Base-by-base conservation (phyloP, 1,284 basidiomycete species). In the Neonothopanus nambi region DNA sequence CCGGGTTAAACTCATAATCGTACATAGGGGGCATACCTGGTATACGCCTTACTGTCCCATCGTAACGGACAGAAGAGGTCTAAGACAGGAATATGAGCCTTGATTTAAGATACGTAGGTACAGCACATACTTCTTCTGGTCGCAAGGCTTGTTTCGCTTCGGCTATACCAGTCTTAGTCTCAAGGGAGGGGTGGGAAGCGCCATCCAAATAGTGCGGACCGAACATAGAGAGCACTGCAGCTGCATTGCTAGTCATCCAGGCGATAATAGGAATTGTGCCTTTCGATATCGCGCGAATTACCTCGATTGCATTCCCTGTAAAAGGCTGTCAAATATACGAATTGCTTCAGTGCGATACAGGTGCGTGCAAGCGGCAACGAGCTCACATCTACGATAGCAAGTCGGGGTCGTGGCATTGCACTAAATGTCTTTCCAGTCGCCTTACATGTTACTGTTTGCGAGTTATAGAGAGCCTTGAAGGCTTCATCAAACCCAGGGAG, bases 1-100 rank as follows among this genome's bases (percentile, higher is more conserved):
- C n/a, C n/a, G 51, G 44, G 24, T 13, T 17, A 24, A 26, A 50
- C 26, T 50, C 48, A 38, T 52, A 48, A 18, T 47, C 51, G 36
- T 52, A 52, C 36, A 41, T 41, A 1, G 51, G 15, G 8, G 51
- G 44, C 17, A 41, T 20, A 23, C 51, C 51, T 3, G 51, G 51
- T 20, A 52, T 24, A 17, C 18, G 8, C 11, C 45, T 13, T 23
- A 52, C 42, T 47, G 33, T n/a, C 20, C 30, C 45, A 12, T 23
- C 26, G 9, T 26, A 13, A 5, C 23, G 28, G 13, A 17, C n/a
- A 24, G 38, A 42, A 18, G 33, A 36, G 21, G 46, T n/a, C 43
- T 45, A 36, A 28, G 17, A 36, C 3, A 37, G n/a, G 11, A 20
- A 38, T n/a, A 3, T 36, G n/a, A 6, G 13, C n/a, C 6, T 39